These are phyloP conservation scores for Seminavis robusta DNA, from an alignment of 108 stramenopile species.

Conservation along the genomic window DNA sequence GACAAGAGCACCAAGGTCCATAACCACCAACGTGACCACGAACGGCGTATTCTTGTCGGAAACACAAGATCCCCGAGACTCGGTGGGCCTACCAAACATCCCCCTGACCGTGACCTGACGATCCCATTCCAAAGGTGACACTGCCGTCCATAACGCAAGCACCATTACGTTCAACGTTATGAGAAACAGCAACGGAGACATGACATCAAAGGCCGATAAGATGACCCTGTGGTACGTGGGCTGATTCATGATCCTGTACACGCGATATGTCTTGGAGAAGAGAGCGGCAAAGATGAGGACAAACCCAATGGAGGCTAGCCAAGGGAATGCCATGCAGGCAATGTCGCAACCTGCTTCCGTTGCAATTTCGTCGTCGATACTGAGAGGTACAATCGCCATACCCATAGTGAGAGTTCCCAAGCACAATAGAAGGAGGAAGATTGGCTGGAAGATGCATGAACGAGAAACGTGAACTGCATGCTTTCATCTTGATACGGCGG, in stretches of 20 bases:
- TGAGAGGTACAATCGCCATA: conserved; percentile 18
- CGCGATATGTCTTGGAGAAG: conserved; percentile 48
- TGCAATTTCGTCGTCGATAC: background rate
- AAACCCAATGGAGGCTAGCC: conserved; percentile 32
- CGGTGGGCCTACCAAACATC: too few species aligned
- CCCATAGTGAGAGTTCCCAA: conserved; percentile 1
- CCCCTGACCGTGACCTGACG: too few species aligned
- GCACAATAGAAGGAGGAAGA: conserved; percentile 2
- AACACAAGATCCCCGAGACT: too few species aligned
- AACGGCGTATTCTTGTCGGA: conserved; percentile 20
- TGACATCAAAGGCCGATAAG: too few species aligned
- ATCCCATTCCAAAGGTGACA: conserved; percentile 22
- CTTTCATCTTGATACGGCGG: too few species aligned
- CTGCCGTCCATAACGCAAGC: conserved; percentile 27
- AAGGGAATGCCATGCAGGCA: conserved; percentile 9
- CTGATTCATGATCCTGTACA: conserved; percentile 43
- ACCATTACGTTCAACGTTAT: conserved; percentile 17
- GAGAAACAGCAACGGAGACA: conserved; percentile 25
- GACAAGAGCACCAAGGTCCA: conserved; percentile 24
- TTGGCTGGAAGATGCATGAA: too few species aligned
- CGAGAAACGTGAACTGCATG: too few species aligned
- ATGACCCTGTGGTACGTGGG: too few species aligned
- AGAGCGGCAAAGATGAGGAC: conserved; percentile 37
- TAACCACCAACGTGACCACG: conserved; percentile 11
- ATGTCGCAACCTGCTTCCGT: conserved; percentile 1